Percentiles rank a stretch among this genome's conserved stretches.
These are phyloP conservation scores for Saussurea involucrata DNA, from an alignment of 129 eudicot species.

Conservation along the genomic window DNA sequence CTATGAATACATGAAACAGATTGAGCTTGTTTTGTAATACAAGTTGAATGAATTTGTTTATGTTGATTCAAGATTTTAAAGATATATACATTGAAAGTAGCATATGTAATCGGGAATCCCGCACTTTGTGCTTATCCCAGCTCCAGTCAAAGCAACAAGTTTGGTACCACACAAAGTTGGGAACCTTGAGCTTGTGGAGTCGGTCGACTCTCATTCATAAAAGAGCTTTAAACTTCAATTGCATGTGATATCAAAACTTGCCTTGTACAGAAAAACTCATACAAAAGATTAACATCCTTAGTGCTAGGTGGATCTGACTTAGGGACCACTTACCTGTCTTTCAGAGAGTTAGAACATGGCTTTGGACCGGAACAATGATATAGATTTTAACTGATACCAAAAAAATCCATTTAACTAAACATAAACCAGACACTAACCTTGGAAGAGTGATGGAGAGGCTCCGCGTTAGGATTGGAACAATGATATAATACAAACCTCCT, in stretches of 20 bases:
- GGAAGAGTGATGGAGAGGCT: too few relatives aligned
- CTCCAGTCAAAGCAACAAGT: conserved; percentile 88
- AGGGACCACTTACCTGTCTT: conserved; percentile 63
- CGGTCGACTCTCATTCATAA: background rate
- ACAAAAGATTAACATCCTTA: conserved; percentile 60
- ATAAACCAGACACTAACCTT: too few relatives aligned
- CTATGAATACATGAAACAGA: background rate
- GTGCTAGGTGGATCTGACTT: conserved; percentile 72
- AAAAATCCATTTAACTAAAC: too few relatives aligned
- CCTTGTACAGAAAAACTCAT: conserved; percentile 76
- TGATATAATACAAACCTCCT: too few relatives aligned
- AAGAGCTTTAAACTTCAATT: background rate
- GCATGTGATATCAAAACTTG: conserved; percentile 9
- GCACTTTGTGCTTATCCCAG: conserved; percentile 94
- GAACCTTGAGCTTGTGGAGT: background rate
- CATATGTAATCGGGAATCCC: conserved; percentile 98
- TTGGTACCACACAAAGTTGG: conserved; percentile 56
- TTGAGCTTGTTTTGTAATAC: background rate
- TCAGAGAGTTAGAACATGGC: conserved; percentile 36
- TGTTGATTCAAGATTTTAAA: background rate
- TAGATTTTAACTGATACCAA: too few relatives aligned
- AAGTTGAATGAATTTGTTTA: background rate
- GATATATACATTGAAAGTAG: conserved; percentile 26
- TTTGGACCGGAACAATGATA: too few relatives aligned
- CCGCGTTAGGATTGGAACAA: too few relatives aligned